Percentiles rank a stretch among this genome's conserved stretches.
Conservation (phyloP, 108 stramenopile genomes). For the Schizochytrium sp. region DNA sequence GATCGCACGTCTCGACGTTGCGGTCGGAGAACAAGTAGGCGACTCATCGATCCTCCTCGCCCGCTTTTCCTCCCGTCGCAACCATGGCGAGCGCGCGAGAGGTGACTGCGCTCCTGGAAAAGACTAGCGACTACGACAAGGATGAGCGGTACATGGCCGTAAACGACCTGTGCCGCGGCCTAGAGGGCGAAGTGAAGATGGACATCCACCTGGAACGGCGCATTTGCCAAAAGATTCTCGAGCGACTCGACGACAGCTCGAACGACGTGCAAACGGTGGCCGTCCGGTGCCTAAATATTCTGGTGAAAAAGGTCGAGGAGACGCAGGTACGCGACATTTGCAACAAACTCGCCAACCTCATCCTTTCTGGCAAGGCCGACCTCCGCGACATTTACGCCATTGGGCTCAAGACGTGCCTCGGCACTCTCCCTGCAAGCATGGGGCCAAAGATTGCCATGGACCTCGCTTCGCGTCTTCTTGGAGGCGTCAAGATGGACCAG, state of each 20-base stretch:
- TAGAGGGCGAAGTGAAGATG: conserved; percentile 50
- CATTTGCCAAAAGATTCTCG: not conserved
- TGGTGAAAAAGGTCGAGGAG: not conserved
- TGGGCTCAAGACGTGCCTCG: conserved; percentile 87
- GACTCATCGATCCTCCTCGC: no score
- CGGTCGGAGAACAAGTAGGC: no score
- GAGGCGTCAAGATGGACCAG: conserved; percentile 52
- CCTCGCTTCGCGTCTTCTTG: conserved; percentile 64
- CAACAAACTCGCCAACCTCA: conserved; percentile 63
- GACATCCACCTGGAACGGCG: not conserved
- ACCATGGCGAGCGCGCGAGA: not conserved
- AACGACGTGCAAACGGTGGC: not conserved
- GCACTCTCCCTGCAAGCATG: conserved; percentile 72
- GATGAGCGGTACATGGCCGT: conserved; percentile 99
- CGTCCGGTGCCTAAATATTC: not conserved
- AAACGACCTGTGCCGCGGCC: conserved; percentile 80
- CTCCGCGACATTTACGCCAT: conserved; percentile 94
- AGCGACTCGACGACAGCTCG: not conserved
- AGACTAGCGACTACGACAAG: conserved; percentile 19
- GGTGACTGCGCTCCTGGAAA: not conserved
- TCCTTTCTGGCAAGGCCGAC: conserved; percentile 83
- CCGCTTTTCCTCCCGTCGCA: not conserved
- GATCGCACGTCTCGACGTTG: no score
- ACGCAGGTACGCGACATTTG: conserved; percentile 44
- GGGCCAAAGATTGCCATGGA: conserved; percentile 66